Evolutionary conservation across 768 basidiomycete species (phyloP).

Genomic region (Naganishia vaughanmartiniae): DNA sequence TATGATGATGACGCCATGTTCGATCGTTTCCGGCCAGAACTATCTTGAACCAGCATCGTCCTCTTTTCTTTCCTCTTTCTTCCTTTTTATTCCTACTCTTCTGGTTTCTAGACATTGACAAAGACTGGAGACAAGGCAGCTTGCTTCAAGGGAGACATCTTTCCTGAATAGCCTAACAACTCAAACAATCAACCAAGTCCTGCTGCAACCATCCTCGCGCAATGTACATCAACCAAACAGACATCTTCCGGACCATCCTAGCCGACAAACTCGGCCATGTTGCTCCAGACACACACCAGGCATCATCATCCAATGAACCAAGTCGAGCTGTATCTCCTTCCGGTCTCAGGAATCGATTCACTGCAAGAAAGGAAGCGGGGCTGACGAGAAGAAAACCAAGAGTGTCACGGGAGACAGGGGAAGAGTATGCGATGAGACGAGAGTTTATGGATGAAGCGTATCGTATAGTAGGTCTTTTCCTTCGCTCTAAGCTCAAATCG

Average conservation of each 20-base stretch:
- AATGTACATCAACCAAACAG: conserved; percentile 35
- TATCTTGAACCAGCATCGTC: too few relatives aligned
- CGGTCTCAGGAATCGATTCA: conserved; percentile 29
- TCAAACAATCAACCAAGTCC: too few relatives aligned
- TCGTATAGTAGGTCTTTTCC: conserved; percentile 41
- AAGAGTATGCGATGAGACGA: conserved; percentile 28
- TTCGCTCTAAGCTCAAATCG: neutral
- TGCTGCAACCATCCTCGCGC: conserved; percentile 20
- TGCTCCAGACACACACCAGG: neutral
- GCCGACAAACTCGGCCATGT: conserved; percentile 7
- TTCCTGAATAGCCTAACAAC: too few relatives aligned
- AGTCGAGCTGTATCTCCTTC: conserved; percentile 18
- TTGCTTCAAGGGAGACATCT: too few relatives aligned
- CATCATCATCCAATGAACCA: neutral
- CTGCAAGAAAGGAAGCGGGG: conserved; percentile 1
- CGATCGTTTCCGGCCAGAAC: too few relatives aligned
- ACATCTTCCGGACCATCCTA: conserved; percentile 32
- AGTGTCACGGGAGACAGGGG: conserved; percentile 18
- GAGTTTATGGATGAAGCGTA: conserved; percentile 50
- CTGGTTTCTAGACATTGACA: too few relatives aligned
- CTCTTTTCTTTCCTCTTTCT: too few relatives aligned
- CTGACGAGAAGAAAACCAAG: neutral
- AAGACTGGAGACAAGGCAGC: too few relatives aligned
- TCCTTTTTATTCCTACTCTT: too few relatives aligned
- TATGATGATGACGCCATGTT: too few relatives aligned